phyloP scores from a whole-genome alignment of 768 basidiomycete species.

The Hygrophoropsis aurantiaca region DNA sequence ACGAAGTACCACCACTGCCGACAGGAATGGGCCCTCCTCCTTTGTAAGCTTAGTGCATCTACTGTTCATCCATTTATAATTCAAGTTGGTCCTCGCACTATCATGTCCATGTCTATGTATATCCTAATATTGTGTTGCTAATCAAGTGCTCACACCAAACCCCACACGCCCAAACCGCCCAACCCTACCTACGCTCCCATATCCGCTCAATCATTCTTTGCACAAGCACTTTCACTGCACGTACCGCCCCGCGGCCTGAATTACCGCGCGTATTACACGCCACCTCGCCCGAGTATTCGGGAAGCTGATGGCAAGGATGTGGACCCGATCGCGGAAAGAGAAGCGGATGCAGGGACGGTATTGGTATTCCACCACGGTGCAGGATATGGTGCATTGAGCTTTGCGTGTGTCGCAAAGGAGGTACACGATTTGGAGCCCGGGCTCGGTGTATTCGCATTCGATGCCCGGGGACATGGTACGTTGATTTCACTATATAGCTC shows the following conservation, averaged over 20 bases:
- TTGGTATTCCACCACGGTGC: slow-evolving; percentile 96
- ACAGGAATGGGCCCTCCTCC: slow-evolving; percentile 62
- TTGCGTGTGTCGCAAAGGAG: slow-evolving; percentile 88
- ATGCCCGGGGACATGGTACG: slow-evolving; percentile 87
- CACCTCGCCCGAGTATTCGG: slow-evolving; percentile 38
- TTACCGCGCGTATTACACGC: slow-evolving; percentile 82
- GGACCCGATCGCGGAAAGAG: too few species aligned
- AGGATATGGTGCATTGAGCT: slow-evolving; percentile 86
- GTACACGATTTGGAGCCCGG: slow-evolving; percentile 62
- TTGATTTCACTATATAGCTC: too few species aligned
- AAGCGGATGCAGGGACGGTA: slow-evolving; percentile 50
- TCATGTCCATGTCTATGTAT: too few species aligned
- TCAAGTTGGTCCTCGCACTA: too few species aligned
- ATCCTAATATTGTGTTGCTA: too few species aligned
- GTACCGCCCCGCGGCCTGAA: slow-evolving; percentile 63
- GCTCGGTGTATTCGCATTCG: slow-evolving; percentile 78
- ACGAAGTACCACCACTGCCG: slow-evolving; percentile 62
- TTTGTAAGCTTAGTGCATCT: slow-evolving; percentile 44
- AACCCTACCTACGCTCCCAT: slow-evolving; percentile 74
- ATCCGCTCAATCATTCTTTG: slow-evolving; percentile 75
- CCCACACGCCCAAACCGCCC: slow-evolving; percentile 34
- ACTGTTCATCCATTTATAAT: slow-evolving; percentile 11
- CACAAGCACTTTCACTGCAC: slow-evolving; percentile 74
- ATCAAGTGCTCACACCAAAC: slow-evolving; percentile 20
- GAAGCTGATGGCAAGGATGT: slow-evolving; percentile 36